Evolutionary conservation across 108 stramenopile species (phyloP), one percentile per base, ranked within the genome.

Genomic region (Skeletonema costatum): DNA sequence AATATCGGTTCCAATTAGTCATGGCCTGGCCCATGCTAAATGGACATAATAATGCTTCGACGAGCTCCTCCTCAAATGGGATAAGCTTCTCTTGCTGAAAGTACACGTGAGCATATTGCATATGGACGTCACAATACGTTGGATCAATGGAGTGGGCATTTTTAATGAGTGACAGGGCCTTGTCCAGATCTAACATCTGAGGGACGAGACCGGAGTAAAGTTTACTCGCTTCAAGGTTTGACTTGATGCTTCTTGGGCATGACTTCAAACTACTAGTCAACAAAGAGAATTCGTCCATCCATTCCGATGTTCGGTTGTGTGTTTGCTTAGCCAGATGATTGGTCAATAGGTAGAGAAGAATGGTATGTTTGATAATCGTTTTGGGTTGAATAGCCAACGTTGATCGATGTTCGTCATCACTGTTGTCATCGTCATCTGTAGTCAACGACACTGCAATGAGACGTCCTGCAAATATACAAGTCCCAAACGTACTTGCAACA

Each of bases 171-270:
- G 35, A 74, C 38, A 83, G 77, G 10, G 89, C 73, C 60, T 66
- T 83, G 14, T 81, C 77, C 5, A 92, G 74, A 84, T 95, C 82
- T 4, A 87, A 70, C 68, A 69, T 63, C 56, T 87, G 82, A 17
- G 88, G 86, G 65, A 87, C 88, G 25, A 95, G 60, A 14, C 94
- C 92, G 6, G 89, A 92, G 68, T 87, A 87, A 0, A 95, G 76
- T 64, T 95, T 95, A 42, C 87, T 86, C 68, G 91, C 74, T 85
- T 95, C 94, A 63, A 95, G 75, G 61, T 93, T 88, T 14, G 81
- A 87, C 60, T 95, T 95, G 78, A 92, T 92, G 48, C 88, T 92
- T 9, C 82, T 74, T 33, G 92, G 92, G 77, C 94, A 95, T 4
- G 89, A 85, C 59, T 68, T 59, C 19, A 95, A 50, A 32, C 86